Evolutionary conservation across 495 filamentous ascomycete genomes (phyloP).

Genomic region (Penicillium egyptiacum): DNA sequence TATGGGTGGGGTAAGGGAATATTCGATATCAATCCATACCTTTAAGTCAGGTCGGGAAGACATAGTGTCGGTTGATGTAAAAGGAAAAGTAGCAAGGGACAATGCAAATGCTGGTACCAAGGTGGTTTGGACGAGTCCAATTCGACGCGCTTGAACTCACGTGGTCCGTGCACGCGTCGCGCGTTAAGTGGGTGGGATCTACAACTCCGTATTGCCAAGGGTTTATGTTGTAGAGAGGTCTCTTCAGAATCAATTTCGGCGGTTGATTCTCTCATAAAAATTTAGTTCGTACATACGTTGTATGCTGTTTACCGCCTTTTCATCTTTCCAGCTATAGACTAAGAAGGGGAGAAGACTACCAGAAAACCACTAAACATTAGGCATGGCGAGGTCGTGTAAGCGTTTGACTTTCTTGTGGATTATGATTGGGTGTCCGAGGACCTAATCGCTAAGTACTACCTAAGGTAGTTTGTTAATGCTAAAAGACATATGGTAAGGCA

Average conservation of each 20-base stretch:
- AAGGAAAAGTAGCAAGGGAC: constrained; percentile 10
- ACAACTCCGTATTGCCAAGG: not conserved
- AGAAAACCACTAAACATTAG: too few relatives aligned
- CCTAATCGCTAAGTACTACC: constrained; percentile 19
- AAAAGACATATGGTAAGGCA: constrained; percentile 21
- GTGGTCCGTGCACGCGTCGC: constrained; percentile 45
- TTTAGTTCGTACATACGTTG: too few relatives aligned
- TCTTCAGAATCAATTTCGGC: not conserved
- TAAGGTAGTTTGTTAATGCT: constrained; percentile 3
- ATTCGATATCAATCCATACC: constrained; percentile 42
- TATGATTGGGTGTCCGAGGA: constrained; percentile 20
- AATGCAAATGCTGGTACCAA: constrained; percentile 4
- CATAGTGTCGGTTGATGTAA: constrained; percentile 55
- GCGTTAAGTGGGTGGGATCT: constrained; percentile 29
- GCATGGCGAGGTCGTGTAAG: too few relatives aligned
- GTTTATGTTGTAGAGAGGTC: not conserved
- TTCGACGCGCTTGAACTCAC: constrained; percentile 27
- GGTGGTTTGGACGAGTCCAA: constrained; percentile 17
- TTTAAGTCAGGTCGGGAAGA: constrained; percentile 89
- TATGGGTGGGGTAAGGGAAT: not conserved
- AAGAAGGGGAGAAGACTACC: too few relatives aligned
- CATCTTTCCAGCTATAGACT: too few relatives aligned
- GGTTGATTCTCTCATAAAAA: not conserved
- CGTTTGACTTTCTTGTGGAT: not conserved
- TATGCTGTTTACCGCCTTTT: too few relatives aligned